Percentiles rank a stretch among this genome's conserved stretches.
Evolutionary conservation across 2,329 filamentous ascomycete genomes (phyloP).

Genomic region (Xylariaceae sp.): DNA sequence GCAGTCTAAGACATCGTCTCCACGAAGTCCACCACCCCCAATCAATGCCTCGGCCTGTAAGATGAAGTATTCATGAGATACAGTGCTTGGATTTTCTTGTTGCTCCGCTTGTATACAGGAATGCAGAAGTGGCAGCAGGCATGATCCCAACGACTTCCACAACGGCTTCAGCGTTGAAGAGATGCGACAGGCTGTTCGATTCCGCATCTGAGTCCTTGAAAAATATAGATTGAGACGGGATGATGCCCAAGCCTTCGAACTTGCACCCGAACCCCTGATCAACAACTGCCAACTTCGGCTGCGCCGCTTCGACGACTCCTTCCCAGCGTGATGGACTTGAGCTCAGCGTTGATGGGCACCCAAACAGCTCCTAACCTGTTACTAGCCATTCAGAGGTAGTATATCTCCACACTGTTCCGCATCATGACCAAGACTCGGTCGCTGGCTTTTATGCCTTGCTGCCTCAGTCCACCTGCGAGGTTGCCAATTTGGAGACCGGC

Average conservation of each 20-base stretch:
- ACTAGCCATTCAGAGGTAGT: constrained; percentile 1
- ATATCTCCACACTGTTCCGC: constrained; percentile 4
- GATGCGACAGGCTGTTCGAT: background rate
- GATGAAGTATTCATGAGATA: constrained; percentile 5
- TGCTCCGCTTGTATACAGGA: constrained; percentile 3
- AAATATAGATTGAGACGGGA: background rate
- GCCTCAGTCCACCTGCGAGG: background rate
- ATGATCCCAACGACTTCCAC: background rate
- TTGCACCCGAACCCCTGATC: background rate
- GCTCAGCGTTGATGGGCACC: constrained; percentile 4
- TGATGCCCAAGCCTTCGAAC: constrained; percentile 1
- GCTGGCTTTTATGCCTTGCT: background rate
- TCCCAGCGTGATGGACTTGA: background rate
- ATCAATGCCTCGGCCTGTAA: constrained; percentile 2
- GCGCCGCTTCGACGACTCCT: background rate
- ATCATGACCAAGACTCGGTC: constrained; percentile 5
- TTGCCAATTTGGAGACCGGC: background rate
- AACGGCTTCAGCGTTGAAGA: background rate
- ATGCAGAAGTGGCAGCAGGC: background rate
- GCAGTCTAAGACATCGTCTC: constrained; percentile 1
- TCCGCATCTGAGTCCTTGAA: background rate
- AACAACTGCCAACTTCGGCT: constrained; percentile 1
- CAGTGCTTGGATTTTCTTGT: constrained; percentile 1
- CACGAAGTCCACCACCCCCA: background rate
- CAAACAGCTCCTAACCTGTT: constrained; percentile 1